These are phyloP conservation scores for Sphaerulina populicola DNA, from an alignment of 2,329 filamentous ascomycete genomes.

Conservation along the genomic window DNA sequence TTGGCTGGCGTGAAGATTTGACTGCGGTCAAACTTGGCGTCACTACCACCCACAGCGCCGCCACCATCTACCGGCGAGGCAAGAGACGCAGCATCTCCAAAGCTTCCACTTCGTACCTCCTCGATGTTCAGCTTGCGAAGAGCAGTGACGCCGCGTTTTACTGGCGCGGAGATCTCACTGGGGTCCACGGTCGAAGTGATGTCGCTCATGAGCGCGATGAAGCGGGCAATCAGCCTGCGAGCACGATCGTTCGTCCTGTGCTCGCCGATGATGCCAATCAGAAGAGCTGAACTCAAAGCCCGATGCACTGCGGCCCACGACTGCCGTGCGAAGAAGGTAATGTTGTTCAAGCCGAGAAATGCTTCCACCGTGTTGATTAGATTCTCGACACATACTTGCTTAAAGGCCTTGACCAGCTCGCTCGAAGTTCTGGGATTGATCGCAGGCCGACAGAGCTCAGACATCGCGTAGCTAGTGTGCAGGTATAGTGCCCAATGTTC, in stretches of 20 bases:
- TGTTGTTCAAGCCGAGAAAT: constrained; percentile 51
- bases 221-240: constrained; percentile 39
- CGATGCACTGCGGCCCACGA: constrained; percentile 31
- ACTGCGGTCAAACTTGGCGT: constrained; percentile 23
- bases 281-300: constrained; percentile 36
- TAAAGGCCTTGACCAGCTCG: constrained; percentile 42
- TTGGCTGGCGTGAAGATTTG: constrained; percentile 25
- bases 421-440: constrained; percentile 46
- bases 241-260: constrained; percentile 43
- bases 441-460: constrained; percentile 54
- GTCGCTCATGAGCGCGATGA: constrained; percentile 41
- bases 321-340: constrained; percentile 37
- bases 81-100: constrained; percentile 5
- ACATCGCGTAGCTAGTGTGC: constrained; percentile 54
- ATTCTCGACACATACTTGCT: constrained; percentile 49
- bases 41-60: constrained; percentile 10
- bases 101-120: constrained; percentile 11
- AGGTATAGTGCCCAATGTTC: constrained; percentile 54
- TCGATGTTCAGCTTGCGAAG: constrained; percentile 37
- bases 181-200: constrained; percentile 42
- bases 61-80: constrained; percentile 9
- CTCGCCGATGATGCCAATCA: constrained; percentile 38
- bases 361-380: constrained; percentile 51
- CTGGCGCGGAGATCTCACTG: constrained; percentile 41
- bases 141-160: constrained; percentile 41